Base-by-base conservation (phyloP, 345 rosid species). In the Luvunga scandens region DNA sequence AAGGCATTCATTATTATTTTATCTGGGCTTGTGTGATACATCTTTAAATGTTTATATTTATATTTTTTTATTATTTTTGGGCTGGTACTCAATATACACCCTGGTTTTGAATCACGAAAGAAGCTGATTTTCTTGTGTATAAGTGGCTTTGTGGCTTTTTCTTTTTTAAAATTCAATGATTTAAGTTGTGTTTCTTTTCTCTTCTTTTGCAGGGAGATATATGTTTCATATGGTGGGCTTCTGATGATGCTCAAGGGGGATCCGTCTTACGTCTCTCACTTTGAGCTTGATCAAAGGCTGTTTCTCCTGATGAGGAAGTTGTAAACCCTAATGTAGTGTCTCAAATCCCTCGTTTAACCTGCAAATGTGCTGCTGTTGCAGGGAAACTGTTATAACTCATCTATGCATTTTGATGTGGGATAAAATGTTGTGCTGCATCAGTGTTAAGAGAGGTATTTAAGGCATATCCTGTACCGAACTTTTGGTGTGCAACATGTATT, bases 231-330 rank as follows among this genome's bases (percentile, higher is more conserved):
- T 30, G 96, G 97, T 0, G 97, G 98, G 33, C 97, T 92, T 27
- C 84, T 94, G 24, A 94, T 92, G 98, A 62, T 90, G 88, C 88
- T 94, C 69, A 89, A 84, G 72, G 98, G 97, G 9, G 97, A 94
- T 75, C 91, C 94, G 1, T 86, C 91, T 66, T 87, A 92, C 66
- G 84, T 94, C 5, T 77, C 91, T 77, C 85, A 85, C 57, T 90
- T 91, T 3, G 94, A 94, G 85, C 94, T 90, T 25, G 98, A 94
- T 76, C 94, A 94, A 85, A 89, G 91, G 84, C 79, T 94, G 48
- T 94, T 94, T 80, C 94, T 92, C 28, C 92, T 91, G 74, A 86
- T 86, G 56, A 91, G 93, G 90, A 90, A 90, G 89, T 81, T 88
- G 13, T 88, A 69, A 91, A 70, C 42, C 6, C 31, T 22, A 0